Conservation (phyloP, 805 yeast genomes). For the Cyberlindnera maritima region DNA sequence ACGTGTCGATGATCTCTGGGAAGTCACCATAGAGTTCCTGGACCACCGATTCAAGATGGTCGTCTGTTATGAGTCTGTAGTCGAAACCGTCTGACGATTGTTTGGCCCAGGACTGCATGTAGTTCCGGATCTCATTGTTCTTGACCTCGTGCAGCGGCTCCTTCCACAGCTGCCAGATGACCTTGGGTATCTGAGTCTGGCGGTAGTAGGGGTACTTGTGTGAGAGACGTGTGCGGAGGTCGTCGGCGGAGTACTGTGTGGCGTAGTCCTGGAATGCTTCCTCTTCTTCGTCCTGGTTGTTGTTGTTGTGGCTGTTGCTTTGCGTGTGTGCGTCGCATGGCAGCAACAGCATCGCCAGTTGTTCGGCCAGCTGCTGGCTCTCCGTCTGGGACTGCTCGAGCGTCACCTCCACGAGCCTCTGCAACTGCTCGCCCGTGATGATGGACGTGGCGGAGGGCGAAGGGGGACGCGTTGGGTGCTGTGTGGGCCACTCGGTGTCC, state of each 20-base stretch:
- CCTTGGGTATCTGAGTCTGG: slow-evolving; percentile 34
- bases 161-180: slow-evolving; percentile 53
- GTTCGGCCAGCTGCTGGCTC: neutral
- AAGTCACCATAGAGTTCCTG: slow-evolving; percentile 33
- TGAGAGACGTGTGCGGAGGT: slow-evolving; percentile 18
- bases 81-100: slow-evolving; percentile 8
- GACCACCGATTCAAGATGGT: slow-evolving; percentile 37
- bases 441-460: neutral
- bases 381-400: neutral
- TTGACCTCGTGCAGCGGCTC: slow-evolving; percentile 21
- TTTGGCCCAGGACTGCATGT: slow-evolving; percentile 21
- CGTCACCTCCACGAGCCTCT: neutral
- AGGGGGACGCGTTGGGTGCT: neutral
- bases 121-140: slow-evolving; percentile 26
- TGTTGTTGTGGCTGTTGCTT: too few species aligned
- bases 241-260: slow-evolving; percentile 13
- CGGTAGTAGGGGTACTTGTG: slow-evolving; percentile 19
- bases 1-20: slow-evolving; percentile 56
- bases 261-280: slow-evolving; percentile 17
- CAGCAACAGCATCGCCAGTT: neutral
- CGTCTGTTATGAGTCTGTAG: slow-evolving; percentile 35
- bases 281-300: neutral
- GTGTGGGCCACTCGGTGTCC: too few species aligned
- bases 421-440: neutral
- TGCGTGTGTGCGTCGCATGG: neutral